Evolutionary conservation across 139 green algal genomes (phyloP).

Genomic region (Choricystis sp.): DNA sequence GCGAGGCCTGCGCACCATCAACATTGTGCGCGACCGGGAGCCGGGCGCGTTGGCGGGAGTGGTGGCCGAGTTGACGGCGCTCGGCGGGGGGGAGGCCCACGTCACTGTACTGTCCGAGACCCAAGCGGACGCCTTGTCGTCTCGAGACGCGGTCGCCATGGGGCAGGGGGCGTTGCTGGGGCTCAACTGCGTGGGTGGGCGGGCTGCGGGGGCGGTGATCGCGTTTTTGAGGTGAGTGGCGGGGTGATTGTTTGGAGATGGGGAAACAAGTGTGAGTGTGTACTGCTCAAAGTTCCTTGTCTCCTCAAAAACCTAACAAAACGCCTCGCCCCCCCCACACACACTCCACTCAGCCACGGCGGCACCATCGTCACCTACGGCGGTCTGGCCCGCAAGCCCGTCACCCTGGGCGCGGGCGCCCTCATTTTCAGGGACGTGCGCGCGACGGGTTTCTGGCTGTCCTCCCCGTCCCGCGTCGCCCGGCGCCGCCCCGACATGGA

Average conservation of each 20-base stretch:
- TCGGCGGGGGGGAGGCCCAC: too few species aligned
- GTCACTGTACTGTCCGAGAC: too few species aligned
- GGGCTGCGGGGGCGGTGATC: neutral
- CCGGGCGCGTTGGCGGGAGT: neutral
- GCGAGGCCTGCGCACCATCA: constrained; percentile 63
- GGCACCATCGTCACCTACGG: constrained; percentile 74
- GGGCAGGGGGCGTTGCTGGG: constrained; percentile 39
- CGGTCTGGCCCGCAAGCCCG: constrained; percentile 64
- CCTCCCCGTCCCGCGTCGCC: constrained; percentile 15
- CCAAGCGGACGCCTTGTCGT: too few species aligned
- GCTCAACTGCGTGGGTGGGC: constrained; percentile 63
- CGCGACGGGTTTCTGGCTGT: constrained; percentile 67
- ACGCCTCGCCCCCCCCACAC: too few species aligned
- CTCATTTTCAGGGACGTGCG: constrained; percentile 83
- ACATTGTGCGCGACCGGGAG: constrained; percentile 59
- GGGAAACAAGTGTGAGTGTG: too few species aligned
- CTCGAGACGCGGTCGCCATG: too few species aligned
- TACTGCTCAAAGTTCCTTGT: too few species aligned
- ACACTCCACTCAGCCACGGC: constrained; percentile 18
- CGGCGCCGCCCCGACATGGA: neutral
- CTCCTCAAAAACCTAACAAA: too few species aligned
- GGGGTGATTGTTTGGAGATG: too few species aligned
- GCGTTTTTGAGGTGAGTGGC: too few species aligned
- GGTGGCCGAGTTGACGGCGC: neutral
- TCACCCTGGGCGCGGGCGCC: constrained; percentile 41